Base-by-base conservation (phyloP, 2,329 filamentous ascomycete species). In the Dryadomyces sulphureus region DNA sequence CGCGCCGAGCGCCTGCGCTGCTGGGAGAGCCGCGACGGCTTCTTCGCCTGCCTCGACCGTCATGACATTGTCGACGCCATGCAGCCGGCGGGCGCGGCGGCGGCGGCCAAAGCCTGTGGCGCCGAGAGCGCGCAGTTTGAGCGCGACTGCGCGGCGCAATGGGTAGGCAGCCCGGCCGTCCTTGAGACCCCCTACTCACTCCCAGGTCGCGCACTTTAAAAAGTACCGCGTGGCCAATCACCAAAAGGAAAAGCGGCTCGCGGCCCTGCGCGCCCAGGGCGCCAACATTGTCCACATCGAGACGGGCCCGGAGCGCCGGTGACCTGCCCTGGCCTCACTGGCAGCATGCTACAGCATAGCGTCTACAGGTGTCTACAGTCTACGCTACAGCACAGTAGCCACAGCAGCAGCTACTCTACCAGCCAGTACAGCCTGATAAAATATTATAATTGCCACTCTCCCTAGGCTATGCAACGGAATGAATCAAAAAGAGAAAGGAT, bases 161-260 rank as follows among this genome's bases (percentile, higher is more conserved):
- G 92, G 92, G 92, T 93, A 65, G 55, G 81, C 25, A 11, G 6
- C 11, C 25, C 22, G 11, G 22, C 16, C 16, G 7, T 43, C n/a
- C 34, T 35, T 17, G 9, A 14, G 14, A 11, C 19, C 20, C 6
- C 11, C 19, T 38, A 8, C n/a, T 19, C 6, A 16, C 20, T 34
- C 6, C 38, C 55, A 92, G 86, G 84, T 95, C 50, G 87, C 88
- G 65, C 96, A 98, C 65, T 98, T 98, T 67, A 95, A 96, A 70
- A 89, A 95, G 65, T 84, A 88, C 66, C 75, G 92, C 57, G 86
- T 96, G 32, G 90, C 93, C 65, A 92, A 98, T 55, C 75, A 84
- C 58, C 84, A 94, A 56, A 87, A 90, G 64, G 81, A 84, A 58
- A 71, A 80, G 64, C 83, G 86, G 21, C 68, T 94, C 53, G 81